A percentile compares a stretch with the other conserved stretches of the same genome.
Evolutionary conservation across 257 asterid species (phyloP).

Genomic region (Thymus mandschuricus): DNA sequence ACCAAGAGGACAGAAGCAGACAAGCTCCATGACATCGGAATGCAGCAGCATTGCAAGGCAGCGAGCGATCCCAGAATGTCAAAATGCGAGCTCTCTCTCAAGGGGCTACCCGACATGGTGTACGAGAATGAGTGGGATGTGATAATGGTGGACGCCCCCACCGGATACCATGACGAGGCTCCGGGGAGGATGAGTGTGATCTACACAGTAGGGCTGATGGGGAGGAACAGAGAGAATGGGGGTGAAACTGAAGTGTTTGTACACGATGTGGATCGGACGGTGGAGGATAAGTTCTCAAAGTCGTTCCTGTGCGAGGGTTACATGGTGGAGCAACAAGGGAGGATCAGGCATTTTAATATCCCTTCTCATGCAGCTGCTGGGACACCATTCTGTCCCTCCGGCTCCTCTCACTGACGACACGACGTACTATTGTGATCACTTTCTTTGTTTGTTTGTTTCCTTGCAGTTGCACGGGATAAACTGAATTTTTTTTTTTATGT

Average conservation of each 20-base stretch:
- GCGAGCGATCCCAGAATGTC: slow-evolving; percentile 70
- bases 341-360: slow-evolving; percentile 68
- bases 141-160: slow-evolving; percentile 93
- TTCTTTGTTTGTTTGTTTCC: background rate
- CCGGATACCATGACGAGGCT: slow-evolving; percentile 69
- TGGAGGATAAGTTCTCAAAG: slow-evolving; percentile 72
- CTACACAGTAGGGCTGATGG: slow-evolving; percentile 79
- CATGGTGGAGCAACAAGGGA: slow-evolving; percentile 58
- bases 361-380: slow-evolving; percentile 57
- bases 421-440: background rate
- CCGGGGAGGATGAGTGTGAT: slow-evolving; percentile 90
- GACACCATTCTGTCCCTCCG: slow-evolving; percentile 64
- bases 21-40: slow-evolving; percentile 56
- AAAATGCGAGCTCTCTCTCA: slow-evolving; percentile 58
- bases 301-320: slow-evolving; percentile 75
- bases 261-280: slow-evolving; percentile 73
- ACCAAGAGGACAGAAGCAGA: slow-evolving; percentile 71
- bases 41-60: slow-evolving; percentile 46
- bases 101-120: slow-evolving; percentile 55
- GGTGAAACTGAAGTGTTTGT: slow-evolving; percentile 87
- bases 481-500: no score
- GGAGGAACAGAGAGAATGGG: slow-evolving; percentile 52
- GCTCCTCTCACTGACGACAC: no score
- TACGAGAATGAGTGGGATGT: slow-evolving; percentile 75
- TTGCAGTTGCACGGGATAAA: no score